Evolutionary conservation across 2,329 filamentous ascomycete genomes (phyloP), one percentile per base, ranked within the genome.

Genomic region (Aureobasidium melanogenum): DNA sequence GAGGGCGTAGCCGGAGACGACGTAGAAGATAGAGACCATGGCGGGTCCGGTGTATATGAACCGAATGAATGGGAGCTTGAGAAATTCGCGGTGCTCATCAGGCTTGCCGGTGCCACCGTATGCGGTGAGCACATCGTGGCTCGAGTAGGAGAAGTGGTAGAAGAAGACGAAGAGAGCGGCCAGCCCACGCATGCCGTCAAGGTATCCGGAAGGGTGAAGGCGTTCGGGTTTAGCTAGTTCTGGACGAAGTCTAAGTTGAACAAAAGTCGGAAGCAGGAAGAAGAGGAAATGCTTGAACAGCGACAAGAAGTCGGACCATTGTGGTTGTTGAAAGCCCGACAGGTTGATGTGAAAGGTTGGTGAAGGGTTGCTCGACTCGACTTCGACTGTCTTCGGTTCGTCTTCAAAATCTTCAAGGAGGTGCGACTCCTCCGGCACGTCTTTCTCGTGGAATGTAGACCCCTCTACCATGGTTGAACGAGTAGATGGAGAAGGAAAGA

Each of bases 1-100:
- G 14, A 87, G 74, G 2, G 82, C 84, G 69, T 84, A 86, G 22
- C 83, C 83, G 0, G 82, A 84, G 47, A 85, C 81, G 67, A 85
- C 79, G 68, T 85, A 86, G 74, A 86, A 86, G 65, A 84, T 72
- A 70, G 79, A 81, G 41, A 85, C 83, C 66, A 82, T 82, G 0
- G 81, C 65, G 3, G 80, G 81, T 0, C 82, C 82, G 56, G 80
- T 79, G 67, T 80, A 84, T 62, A 80, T 74, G 4, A 84, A 72
- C 15, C 82, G 75, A 19, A 84, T 60, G 63, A 84, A 77, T 8
- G 82, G 82, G 1, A 84, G 74, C 67, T 81, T 79, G 64, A 82
- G 51, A 15, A 62, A 57, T 12, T 65, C 52, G 24, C 57, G 61
- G 36, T 64, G 32, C 14, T 65, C 52, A 24, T 62, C 56, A 32